Conservation (phyloP, 2,329 filamentous ascomycete genomes). For the Thermothelomyces thermophilus region DNA sequence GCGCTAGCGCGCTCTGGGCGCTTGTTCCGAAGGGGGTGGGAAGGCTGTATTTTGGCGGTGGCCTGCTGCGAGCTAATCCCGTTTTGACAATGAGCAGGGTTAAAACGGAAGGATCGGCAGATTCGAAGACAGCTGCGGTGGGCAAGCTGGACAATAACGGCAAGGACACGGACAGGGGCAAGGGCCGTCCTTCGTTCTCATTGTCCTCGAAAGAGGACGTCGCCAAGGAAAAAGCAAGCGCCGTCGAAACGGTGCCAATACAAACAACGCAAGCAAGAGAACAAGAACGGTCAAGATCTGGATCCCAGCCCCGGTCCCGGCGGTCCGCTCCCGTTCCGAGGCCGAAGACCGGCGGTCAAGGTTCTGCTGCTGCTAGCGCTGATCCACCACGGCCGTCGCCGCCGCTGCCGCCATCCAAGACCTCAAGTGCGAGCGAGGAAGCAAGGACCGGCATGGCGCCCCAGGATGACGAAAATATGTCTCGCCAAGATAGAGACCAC, state of each 20-base stretch:
- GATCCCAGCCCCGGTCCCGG: conserved; percentile 4
- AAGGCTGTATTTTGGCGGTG: conserved; percentile 43
- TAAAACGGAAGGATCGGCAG: conserved; percentile 21
- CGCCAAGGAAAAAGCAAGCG: background rate
- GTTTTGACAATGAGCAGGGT: background rate
- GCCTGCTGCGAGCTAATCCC: conserved; percentile 16
- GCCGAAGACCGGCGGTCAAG: conserved; percentile 15
- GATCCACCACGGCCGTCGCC: background rate
- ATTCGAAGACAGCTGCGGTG: conserved; percentile 7
- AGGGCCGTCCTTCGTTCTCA: background rate
- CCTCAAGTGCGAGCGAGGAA: background rate
- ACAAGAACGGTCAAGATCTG: conserved; percentile 6
- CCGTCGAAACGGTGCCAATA: background rate
- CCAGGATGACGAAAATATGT: background rate
- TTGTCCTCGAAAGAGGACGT: background rate
- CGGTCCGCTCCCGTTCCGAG: conserved; percentile 15
- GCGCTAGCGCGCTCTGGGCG: conserved; percentile 53
- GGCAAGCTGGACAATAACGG: background rate
- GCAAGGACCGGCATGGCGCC: conserved; percentile 4
- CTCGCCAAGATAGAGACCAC: background rate
- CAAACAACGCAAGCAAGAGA: conserved; percentile 3
- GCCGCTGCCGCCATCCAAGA: background rate
- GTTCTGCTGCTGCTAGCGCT: conserved; percentile 4
- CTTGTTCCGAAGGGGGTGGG: conserved; percentile 42
- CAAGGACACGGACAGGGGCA: background rate